These are phyloP conservation scores for Geotrichum fermentans DNA, from an alignment of 1,139 yeast genomes.

Conservation along the genomic window DNA sequence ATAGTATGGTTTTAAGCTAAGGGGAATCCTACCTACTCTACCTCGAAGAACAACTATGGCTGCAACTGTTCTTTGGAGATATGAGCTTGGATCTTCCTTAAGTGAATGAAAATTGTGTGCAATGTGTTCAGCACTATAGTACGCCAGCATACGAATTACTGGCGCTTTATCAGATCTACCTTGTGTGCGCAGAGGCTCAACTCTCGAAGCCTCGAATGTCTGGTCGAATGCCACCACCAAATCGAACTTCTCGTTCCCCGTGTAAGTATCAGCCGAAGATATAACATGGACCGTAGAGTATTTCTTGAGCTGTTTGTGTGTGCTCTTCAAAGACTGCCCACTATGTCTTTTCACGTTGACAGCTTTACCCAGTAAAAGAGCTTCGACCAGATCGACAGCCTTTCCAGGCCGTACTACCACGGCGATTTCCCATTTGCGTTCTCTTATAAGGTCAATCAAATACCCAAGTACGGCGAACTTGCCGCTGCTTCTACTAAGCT, in stretches of 20 bases:
- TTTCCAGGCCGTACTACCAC: slow-evolving; percentile 53
- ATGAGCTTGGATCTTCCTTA: slow-evolving; percentile 15
- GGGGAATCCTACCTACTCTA: slow-evolving; percentile 75
- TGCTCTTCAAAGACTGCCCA: slow-evolving; percentile 41
- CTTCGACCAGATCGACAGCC: slow-evolving; percentile 74
- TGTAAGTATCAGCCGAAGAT: slow-evolving; percentile 31
- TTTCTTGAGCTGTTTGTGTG: slow-evolving; percentile 22
- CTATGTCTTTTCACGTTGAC: slow-evolving; percentile 63
- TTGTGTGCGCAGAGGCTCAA: slow-evolving; percentile 35
- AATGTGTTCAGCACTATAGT: slow-evolving; percentile 75
- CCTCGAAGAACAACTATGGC: slow-evolving; percentile 81
- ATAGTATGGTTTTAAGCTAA: slow-evolving; percentile 75
- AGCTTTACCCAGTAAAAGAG: slow-evolving; percentile 62
- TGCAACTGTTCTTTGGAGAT: slow-evolving; percentile 66
- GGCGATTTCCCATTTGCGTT: slow-evolving; percentile 45
- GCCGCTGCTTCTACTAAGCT: slow-evolving; percentile 78
- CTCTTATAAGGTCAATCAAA: slow-evolving; percentile 40
- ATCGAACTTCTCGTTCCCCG: slow-evolving; percentile 45
- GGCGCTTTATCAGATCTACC: slow-evolving; percentile 45
- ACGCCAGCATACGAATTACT: slow-evolving; percentile 63
- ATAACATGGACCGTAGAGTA: slow-evolving; percentile 34
- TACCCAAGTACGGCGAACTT: slow-evolving; percentile 69
- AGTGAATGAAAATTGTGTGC: slow-evolving; percentile 23
- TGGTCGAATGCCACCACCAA: slow-evolving; percentile 70
- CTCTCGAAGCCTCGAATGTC: slow-evolving; percentile 46